Evolutionary conservation across 2,329 filamentous ascomycete species (phyloP).

Genomic region (Pyrenophora seminiperda): DNA sequence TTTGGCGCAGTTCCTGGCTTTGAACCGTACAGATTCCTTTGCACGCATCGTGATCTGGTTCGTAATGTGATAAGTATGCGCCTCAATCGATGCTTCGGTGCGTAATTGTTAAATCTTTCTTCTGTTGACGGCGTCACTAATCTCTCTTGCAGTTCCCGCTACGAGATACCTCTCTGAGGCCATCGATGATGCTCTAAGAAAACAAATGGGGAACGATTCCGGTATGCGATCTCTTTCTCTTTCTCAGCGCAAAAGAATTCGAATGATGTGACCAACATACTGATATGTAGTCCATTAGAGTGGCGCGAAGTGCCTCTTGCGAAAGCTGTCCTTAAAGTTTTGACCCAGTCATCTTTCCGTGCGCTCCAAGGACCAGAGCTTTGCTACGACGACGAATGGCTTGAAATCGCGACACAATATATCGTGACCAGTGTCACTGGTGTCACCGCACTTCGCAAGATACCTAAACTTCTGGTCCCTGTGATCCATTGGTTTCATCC

Average conservation of each 20-base stretch:
- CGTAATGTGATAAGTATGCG: slow-evolving; percentile 4
- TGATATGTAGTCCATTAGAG: slow-evolving; percentile 1
- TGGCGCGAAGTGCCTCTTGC: slow-evolving; percentile 2
- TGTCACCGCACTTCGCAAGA: slow-evolving; percentile 2
- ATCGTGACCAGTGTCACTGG: slow-evolving; percentile 5
- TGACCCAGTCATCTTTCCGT: slow-evolving; percentile 4
- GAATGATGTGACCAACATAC: background rate
- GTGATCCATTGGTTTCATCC: slow-evolving; percentile 4
- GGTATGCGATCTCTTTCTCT: slow-evolving; percentile 1
- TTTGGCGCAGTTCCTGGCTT: slow-evolving; percentile 5
- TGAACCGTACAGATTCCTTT: slow-evolving; percentile 6
- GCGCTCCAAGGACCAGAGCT: slow-evolving; percentile 5
- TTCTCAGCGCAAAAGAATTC: background rate
- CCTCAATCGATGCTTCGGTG: slow-evolving; percentile 4
- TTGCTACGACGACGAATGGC: slow-evolving; percentile 5
- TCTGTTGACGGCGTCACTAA: slow-evolving; percentile 1
- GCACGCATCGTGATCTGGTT: slow-evolving; percentile 2
- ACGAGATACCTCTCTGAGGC: slow-evolving; percentile 5
- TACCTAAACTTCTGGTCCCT: slow-evolving; percentile 3
- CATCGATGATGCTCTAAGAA: slow-evolving; percentile 5
- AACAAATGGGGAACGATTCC: background rate
- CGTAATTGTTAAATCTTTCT: slow-evolving; percentile 1
- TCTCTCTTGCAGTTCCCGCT: slow-evolving; percentile 1
- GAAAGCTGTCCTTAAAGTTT: slow-evolving; percentile 2
- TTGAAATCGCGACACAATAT: slow-evolving; percentile 4